These are phyloP conservation scores for Rubroboletus satanas DNA, from an alignment of 768 basidiomycete species.

Conservation along the genomic window DNA sequence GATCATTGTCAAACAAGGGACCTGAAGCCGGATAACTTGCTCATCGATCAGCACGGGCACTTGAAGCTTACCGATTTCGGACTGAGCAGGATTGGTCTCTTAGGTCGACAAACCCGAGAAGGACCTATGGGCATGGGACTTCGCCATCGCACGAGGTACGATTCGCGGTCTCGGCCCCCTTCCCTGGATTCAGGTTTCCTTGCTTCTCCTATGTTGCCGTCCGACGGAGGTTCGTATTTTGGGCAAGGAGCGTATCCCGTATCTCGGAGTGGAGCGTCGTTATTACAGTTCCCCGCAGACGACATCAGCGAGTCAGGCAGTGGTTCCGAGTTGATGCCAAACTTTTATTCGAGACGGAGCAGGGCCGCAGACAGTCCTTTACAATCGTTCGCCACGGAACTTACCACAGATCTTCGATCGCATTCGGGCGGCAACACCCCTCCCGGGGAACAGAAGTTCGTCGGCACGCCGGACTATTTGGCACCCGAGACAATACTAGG, in stretches of 20 bases:
- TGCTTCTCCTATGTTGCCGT: constrained; percentile 67
- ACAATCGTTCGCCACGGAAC: constrained; percentile 82
- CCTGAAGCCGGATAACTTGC: constrained; percentile 94
- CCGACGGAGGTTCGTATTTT: constrained; percentile 80
- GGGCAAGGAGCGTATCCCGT: constrained; percentile 59
- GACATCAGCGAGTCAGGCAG: constrained; percentile 84
- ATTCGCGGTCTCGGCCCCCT: constrained; percentile 75
- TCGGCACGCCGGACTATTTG: constrained; percentile 96
- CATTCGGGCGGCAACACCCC: constrained; percentile 62
- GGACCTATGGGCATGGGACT: constrained; percentile 41
- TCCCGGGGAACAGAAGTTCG: constrained; percentile 87
- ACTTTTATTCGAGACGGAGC: constrained; percentile 50
- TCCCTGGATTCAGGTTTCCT: constrained; percentile 78
- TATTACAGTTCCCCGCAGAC: constrained; percentile 69
- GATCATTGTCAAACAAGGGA: constrained; percentile 54
- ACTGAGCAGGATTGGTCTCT: constrained; percentile 92
- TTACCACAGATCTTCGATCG: constrained; percentile 78
- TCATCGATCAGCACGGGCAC: constrained; percentile 96
- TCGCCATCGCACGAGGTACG: constrained; percentile 52
- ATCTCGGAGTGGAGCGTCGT: constrained; percentile 58
- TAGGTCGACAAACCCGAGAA: constrained; percentile 92
- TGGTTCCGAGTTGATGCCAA: constrained; percentile 69
- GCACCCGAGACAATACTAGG: constrained; percentile 96
- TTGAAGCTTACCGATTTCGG: constrained; percentile 98
- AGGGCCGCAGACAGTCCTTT: constrained; percentile 68